Base-by-base conservation (phyloP, 768 basidiomycete genomes). In the Paxillus ammoniavirescens region DNA sequence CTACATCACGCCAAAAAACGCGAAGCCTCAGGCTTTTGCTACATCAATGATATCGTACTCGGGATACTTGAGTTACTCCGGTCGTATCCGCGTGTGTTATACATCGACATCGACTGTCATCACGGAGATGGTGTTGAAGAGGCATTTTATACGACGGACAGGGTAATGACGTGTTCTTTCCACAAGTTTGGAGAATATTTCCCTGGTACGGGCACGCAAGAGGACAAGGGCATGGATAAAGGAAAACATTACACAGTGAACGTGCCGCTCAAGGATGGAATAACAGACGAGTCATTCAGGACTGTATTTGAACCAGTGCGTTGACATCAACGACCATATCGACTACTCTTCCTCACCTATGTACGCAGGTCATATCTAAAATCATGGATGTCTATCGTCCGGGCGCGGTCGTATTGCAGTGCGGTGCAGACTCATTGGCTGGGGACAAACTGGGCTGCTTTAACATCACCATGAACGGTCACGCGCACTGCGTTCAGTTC, bases 61-160 rank as follows among this genome's bases (percentile, higher is more conserved):
- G 89, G 86, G 42, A 96, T 97, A 37, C 80, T 99, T 45, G 96
- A 97, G 69, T 84, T 99, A 8, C 75, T 96, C n/a, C 83, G 94
- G 60, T 82, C 77, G 51, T 84, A 84, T 64, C 79, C 91, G 3
- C 86, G 97, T 49, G 96, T 99, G 14, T 75, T 99, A 30, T 98
- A 99, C 68, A 88, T 99, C 70, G 96, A 99, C 72, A 94, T 98
- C 54, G 97, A 98, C 71, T 93, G 93, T 47, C 97, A 98, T 68
- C 97, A 99, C 69, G 96, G 97, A 15, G 97, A 98, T 67, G 96
- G 96, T 13, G 97, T 98, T 33, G 97, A 99, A 63, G 97, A 98
- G 67, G 97, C 96, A 3, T 98, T 98, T 75, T 98, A 97, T 69
- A 95, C 91, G 35, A 96, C 93, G 4, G 92, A 98, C 68, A 80